Evolutionary conservation across 1,284 basidiomycete species (phyloP).

Genomic region (Papiliotrema flavescens): DNA sequence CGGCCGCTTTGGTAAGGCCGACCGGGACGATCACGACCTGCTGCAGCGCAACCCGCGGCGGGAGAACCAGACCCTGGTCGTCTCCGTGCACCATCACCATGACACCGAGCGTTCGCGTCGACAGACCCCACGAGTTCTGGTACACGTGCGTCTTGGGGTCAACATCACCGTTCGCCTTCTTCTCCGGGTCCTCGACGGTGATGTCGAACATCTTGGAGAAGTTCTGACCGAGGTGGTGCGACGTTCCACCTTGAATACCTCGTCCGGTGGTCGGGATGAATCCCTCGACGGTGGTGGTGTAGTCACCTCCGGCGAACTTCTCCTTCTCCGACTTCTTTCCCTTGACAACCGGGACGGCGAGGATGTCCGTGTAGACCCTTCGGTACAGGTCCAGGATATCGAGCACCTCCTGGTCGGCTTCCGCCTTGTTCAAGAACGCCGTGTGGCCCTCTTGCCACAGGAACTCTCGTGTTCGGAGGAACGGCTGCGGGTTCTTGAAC

Average conservation of each 20-base stretch:
- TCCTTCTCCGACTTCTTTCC: slow-evolving; percentile 99
- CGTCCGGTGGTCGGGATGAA: slow-evolving; percentile 97
- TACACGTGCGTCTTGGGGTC: slow-evolving; percentile 64
- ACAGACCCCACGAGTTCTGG: slow-evolving; percentile 99
- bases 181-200: slow-evolving; percentile 83
- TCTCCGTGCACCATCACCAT: slow-evolving; percentile 99
- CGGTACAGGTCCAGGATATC: slow-evolving; percentile 96
- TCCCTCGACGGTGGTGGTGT: slow-evolving; percentile 97
- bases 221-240: slow-evolving; percentile 97
- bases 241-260: slow-evolving; percentile 97
- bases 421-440: slow-evolving; percentile 80
- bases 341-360: slow-evolving; percentile 94
- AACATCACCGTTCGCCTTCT: slow-evolving; percentile 53
- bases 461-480: slow-evolving; percentile 98
- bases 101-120: slow-evolving; percentile 93
- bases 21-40: slow-evolving; percentile 93
- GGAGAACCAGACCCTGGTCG: slow-evolving; percentile 93
- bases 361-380: slow-evolving; percentile 92
- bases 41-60: slow-evolving; percentile 86
- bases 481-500: slow-evolving; percentile 99
- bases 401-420: slow-evolving; percentile 87
- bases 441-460: slow-evolving; percentile 99
- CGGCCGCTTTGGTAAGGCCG: slow-evolving; percentile 64
- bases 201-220: slow-evolving; percentile 99
- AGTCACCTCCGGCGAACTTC: slow-evolving; percentile 96